A percentile compares a stretch with the other conserved stretches of the same genome.
These are phyloP conservation scores for Nakazawaea laoshanensis DNA, from an alignment of 805 yeast genomes.

Conservation along the genomic window DNA sequence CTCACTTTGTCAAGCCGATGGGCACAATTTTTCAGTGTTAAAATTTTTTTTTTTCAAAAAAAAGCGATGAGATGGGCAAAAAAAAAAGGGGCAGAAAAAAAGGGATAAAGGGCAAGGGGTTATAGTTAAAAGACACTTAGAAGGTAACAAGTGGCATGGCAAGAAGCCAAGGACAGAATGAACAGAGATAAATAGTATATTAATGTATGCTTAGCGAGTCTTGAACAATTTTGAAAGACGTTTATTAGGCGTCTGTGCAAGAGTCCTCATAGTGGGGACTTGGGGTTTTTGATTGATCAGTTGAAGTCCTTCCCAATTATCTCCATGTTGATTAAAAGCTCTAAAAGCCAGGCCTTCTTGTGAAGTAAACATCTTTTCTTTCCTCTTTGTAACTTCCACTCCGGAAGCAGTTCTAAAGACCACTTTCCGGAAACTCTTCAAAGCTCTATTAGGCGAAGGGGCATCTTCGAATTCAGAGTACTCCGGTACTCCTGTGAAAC, in stretches of 20 bases:
- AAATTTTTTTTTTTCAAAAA: too few species aligned
- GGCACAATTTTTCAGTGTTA: too few species aligned
- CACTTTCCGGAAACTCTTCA: conserved; percentile 25
- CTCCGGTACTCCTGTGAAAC: conserved; percentile 44
- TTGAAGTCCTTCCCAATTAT: conserved; percentile 8
- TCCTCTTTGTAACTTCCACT: conserved; percentile 15
- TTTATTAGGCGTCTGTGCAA: conserved; percentile 3
- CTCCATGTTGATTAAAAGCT: conserved; percentile 13
- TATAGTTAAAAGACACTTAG: too few species aligned
- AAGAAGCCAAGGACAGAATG: too few species aligned
- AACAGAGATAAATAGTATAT: too few species aligned
- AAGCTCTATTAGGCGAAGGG: conserved; percentile 31
- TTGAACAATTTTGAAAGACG: conserved; percentile 21
- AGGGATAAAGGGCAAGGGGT: too few species aligned
- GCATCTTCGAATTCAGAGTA: conserved; percentile 48
- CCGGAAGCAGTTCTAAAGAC: conserved; percentile 20
- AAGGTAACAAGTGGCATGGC: too few species aligned
- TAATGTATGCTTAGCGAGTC: conserved; percentile 10
- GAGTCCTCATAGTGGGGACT: conserved; percentile 8
- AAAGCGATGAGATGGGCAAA: too few species aligned
- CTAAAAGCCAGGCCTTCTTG: conserved; percentile 29
- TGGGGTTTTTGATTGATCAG: conserved; percentile 6
- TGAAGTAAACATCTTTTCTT: conserved; percentile 21
- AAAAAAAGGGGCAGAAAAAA: too few species aligned
- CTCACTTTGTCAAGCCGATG: too few species aligned